phyloP scores from a whole-genome alignment of 129 eudicot genomes.

The Escallonia herrerae region DNA sequence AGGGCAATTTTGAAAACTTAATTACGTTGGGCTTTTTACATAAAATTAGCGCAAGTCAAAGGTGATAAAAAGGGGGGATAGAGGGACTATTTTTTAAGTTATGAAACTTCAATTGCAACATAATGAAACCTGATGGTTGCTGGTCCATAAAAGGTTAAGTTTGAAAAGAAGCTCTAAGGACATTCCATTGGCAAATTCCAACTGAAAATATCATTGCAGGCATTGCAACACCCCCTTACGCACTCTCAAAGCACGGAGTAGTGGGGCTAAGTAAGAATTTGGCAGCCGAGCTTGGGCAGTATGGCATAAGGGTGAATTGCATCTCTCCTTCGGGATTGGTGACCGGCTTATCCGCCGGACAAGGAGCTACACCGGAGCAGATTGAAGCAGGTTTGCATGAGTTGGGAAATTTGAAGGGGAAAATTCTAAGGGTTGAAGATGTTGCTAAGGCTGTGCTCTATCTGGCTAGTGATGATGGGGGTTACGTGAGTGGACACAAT shows the following conservation, averaged over 20 bases:
- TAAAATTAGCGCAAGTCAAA: too few relatives aligned
- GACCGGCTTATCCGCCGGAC: background rate
- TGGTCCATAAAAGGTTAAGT: too few relatives aligned
- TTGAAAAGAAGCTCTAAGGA: too few relatives aligned
- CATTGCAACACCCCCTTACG: conserved; percentile 11
- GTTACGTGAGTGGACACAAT: conserved; percentile 26
- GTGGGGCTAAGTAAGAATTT: conserved; percentile 25
- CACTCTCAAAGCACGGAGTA: conserved; percentile 24
- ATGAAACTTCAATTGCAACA: too few relatives aligned
- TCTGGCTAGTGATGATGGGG: conserved; percentile 30
- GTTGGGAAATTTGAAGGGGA: conserved; percentile 17
- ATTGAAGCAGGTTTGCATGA: background rate
- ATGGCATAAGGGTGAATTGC: conserved; percentile 25
- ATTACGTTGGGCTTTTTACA: too few relatives aligned
- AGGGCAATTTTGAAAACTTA: too few relatives aligned
- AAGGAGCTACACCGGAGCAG: background rate
- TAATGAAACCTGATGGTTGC: too few relatives aligned
- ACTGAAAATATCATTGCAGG: too few relatives aligned
- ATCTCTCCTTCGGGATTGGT: conserved; percentile 14
- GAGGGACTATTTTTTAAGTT: too few relatives aligned
- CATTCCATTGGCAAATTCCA: too few relatives aligned
- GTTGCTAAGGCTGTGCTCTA: conserved; percentile 25
- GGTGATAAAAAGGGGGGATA: too few relatives aligned
- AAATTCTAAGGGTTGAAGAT: conserved; percentile 4
- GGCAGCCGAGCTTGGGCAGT: conserved; percentile 25